phyloP scores from a whole-genome alignment of 176 grass and related monocot genomes.

The Raddia distichophylla region DNA sequence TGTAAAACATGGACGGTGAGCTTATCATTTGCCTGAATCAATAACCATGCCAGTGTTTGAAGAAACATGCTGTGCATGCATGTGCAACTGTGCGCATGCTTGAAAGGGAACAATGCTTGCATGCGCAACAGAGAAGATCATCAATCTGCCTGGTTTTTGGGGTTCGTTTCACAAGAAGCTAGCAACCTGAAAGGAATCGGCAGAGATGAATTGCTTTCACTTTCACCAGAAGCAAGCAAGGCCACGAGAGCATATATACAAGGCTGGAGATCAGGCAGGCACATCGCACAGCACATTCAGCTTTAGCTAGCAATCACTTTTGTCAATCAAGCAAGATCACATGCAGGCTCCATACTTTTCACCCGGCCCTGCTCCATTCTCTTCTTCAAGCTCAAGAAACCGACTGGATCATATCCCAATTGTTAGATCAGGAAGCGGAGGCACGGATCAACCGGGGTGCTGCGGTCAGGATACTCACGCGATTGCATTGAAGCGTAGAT shows the following conservation, averaged over 20 bases:
- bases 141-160: neutral
- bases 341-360: too few species aligned
- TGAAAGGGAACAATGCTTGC: neutral
- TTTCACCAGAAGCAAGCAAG: constrained; percentile 43
- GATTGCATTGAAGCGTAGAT: too few species aligned
- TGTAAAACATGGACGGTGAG: too few species aligned
- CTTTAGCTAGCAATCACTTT: constrained; percentile 36
- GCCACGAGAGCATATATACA: neutral
- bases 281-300: neutral
- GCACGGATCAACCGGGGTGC: too few species aligned
- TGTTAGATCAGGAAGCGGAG: too few species aligned
- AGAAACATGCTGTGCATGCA: too few species aligned
- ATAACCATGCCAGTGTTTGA: neutral
- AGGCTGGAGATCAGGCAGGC: too few species aligned
- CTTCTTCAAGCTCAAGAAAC: constrained; percentile 15
- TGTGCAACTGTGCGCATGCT: neutral
- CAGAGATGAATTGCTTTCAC: neutral
- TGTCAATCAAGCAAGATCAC: constrained; percentile 12
- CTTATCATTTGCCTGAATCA: neutral
- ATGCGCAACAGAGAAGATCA: neutral
- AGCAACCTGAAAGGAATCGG: neutral
- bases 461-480: too few species aligned
- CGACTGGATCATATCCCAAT: neutral
- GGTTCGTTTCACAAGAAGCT: constrained; percentile 24
- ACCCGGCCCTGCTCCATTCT: too few species aligned